phyloP scores from a whole-genome alignment of 2,329 filamentous ascomycete genomes.

The Cladosporium colombiae region DNA sequence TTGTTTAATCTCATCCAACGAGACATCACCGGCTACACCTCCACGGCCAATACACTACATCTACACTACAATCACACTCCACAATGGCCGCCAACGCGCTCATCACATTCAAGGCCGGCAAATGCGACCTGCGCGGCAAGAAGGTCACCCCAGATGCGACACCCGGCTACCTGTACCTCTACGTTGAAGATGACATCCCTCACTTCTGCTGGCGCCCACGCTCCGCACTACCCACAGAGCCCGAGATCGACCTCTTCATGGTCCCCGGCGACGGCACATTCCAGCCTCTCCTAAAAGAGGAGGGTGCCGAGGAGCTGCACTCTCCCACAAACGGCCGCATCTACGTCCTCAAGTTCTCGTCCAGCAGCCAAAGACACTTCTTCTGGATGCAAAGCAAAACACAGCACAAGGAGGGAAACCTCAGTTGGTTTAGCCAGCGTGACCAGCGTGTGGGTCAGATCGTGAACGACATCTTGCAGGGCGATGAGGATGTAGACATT shows the following conservation, averaged over 20 bases:
- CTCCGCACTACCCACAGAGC: constrained; percentile 65
- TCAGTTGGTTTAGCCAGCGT: constrained; percentile 78
- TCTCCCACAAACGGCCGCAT: constrained; percentile 78
- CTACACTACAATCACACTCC: constrained; percentile 23
- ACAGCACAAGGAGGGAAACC: constrained; percentile 69
- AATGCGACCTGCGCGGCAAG: constrained; percentile 64
- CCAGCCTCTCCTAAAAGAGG: constrained; percentile 54
- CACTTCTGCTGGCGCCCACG: constrained; percentile 98
- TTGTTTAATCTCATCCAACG: not conserved
- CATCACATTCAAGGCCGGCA: constrained; percentile 95
- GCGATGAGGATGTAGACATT: constrained; percentile 78
- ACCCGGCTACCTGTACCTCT: constrained; percentile 88
- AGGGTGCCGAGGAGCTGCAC: constrained; percentile 60
- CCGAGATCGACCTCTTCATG: constrained; percentile 90
- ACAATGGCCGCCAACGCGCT: constrained; percentile 81
- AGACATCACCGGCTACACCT: not conserved
- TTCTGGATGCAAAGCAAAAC: constrained; percentile 97
- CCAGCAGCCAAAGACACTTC: constrained; percentile 84
- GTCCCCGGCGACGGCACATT: constrained; percentile 88
- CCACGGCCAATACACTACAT: not conserved
- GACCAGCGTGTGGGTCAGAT: constrained; percentile 87
- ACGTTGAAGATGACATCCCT: constrained; percentile 88
- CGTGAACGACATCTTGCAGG: constrained; percentile 80
- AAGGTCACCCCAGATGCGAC: constrained; percentile 73
- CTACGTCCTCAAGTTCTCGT: constrained; percentile 90